phyloP scores from a whole-genome alignment of 345 rosid species.

The Pelargonium nanum region DNA sequence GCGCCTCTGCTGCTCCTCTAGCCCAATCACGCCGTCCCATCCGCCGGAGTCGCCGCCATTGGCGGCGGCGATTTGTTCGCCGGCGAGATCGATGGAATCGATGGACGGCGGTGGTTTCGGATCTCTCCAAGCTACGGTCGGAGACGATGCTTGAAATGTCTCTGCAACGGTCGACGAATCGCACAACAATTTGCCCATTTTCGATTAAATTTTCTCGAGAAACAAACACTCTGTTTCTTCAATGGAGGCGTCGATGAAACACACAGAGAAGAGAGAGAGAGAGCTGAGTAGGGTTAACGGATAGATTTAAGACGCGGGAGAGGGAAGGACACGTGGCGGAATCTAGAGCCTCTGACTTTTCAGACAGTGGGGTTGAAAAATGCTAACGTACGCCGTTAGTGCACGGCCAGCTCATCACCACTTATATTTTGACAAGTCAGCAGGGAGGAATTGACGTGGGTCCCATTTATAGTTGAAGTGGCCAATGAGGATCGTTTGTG shows the following conservation, averaged over 20 bases:
- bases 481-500: background rate
- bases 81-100: slow-evolving; percentile 43
- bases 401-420: background rate
- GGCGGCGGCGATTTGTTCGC: slow-evolving; percentile 23
- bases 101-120: slow-evolving; percentile 24
- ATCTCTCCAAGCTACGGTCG: slow-evolving; percentile 50
- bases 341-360: background rate
- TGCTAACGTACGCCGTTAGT: background rate
- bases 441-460: background rate
- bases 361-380: background rate
- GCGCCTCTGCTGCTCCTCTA: slow-evolving; percentile 86
- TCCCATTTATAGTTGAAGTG: background rate
- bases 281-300: slow-evolving; percentile 46
- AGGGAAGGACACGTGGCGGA: slow-evolving; percentile 34
- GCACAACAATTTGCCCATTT: slow-evolving; percentile 78
- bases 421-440: background rate
- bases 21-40: slow-evolving; percentile 79
- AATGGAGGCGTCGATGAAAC: slow-evolving; percentile 10
- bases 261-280: slow-evolving; percentile 11
- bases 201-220: background rate
- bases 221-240: background rate
- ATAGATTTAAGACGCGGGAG: slow-evolving; percentile 51
- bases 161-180: slow-evolving; percentile 65
- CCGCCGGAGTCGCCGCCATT: slow-evolving; percentile 10
- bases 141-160: slow-evolving; percentile 53